Evolutionary conservation across 2,329 filamentous ascomycete genomes (phyloP).

Genomic region (Herpotrichia juniperi): DNA sequence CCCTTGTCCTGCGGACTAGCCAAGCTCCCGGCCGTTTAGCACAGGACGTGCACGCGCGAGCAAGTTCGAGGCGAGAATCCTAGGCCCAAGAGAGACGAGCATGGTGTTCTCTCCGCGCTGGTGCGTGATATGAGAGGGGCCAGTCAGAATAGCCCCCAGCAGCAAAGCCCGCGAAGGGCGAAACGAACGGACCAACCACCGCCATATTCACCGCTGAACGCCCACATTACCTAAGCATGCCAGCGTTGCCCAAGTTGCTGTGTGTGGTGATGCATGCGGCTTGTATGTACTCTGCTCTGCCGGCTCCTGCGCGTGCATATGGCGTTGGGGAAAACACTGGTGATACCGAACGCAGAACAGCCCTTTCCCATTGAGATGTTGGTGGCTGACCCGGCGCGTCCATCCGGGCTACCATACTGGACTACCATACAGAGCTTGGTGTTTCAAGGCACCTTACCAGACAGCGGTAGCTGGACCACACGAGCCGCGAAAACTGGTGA

Average conservation of each 20-base stretch:
- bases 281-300: conserved; percentile 3
- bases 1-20: conserved; percentile 36
- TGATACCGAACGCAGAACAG: not conserved
- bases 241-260: conserved; percentile 9
- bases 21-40: conserved; percentile 47
- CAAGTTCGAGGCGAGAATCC: conserved; percentile 31
- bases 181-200: not conserved
- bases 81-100: conserved; percentile 23
- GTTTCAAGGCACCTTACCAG: conserved; percentile 30
- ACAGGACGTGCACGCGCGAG: conserved; percentile 31
- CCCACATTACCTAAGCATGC: conserved; percentile 8
- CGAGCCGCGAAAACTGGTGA: conserved; percentile 20
- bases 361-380: conserved; percentile 11
- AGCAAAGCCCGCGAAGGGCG: not conserved
- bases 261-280: conserved; percentile 4
- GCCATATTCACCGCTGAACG: not conserved
- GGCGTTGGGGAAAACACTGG: conserved; percentile 5
- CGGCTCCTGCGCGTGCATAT: conserved; percentile 15
- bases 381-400: conserved; percentile 24
- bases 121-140: conserved; percentile 16
- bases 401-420: conserved; percentile 28
- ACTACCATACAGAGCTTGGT: conserved; percentile 31
- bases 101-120: not conserved
- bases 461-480: conserved; percentile 17
- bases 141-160: not conserved